A percentile compares a stretch with the other conserved stretches of the same genome.
Conservation (phyloP, 495 filamentous ascomycete species). For the Penicillium crystallinum region DNA sequence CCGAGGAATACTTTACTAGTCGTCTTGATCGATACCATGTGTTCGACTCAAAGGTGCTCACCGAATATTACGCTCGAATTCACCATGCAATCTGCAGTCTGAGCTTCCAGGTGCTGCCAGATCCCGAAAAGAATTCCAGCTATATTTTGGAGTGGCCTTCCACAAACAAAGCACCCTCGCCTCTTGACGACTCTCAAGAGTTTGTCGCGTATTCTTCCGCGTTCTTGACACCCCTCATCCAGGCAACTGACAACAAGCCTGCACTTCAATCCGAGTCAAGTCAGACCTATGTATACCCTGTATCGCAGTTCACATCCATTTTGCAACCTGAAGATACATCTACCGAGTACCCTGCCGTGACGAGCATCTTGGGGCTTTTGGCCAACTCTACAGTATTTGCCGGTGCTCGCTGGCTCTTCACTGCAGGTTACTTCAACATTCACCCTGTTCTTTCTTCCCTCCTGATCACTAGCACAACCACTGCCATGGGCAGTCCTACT, state of each 20-base stretch:
- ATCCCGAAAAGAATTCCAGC: slow-evolving; percentile 48
- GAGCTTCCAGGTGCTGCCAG: slow-evolving; percentile 72
- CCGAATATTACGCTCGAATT: slow-evolving; percentile 75
- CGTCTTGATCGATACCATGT: slow-evolving; percentile 93
- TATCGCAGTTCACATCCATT: slow-evolving; percentile 78
- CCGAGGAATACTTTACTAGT: slow-evolving; percentile 92
- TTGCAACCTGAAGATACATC: slow-evolving; percentile 66
- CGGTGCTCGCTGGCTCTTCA: slow-evolving; percentile 84
- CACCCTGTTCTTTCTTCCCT: slow-evolving; percentile 73
- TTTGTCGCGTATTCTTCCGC: slow-evolving; percentile 65
- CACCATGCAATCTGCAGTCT: slow-evolving; percentile 72
- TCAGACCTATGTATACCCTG: slow-evolving; percentile 77
- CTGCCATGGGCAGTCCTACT: slow-evolving; percentile 22
- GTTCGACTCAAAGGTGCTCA: slow-evolving; percentile 70
- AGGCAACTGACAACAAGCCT: slow-evolving; percentile 34
- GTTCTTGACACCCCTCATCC: slow-evolving; percentile 61
- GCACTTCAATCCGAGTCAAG: slow-evolving; percentile 25
- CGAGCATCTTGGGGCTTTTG: slow-evolving; percentile 63
- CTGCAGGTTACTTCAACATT: slow-evolving; percentile 97
- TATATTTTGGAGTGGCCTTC: slow-evolving; percentile 76
- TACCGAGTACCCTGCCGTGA: slow-evolving; percentile 81
- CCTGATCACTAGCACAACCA: slow-evolving; percentile 57
- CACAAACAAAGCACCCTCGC: slow-evolving; percentile 65
- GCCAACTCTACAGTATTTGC: slow-evolving; percentile 50
- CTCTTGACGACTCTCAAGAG: slow-evolving; percentile 59